These are phyloP conservation scores for Fistulifera pelliculosa DNA, from an alignment of 108 stramenopile genomes.

Conservation along the genomic window DNA sequence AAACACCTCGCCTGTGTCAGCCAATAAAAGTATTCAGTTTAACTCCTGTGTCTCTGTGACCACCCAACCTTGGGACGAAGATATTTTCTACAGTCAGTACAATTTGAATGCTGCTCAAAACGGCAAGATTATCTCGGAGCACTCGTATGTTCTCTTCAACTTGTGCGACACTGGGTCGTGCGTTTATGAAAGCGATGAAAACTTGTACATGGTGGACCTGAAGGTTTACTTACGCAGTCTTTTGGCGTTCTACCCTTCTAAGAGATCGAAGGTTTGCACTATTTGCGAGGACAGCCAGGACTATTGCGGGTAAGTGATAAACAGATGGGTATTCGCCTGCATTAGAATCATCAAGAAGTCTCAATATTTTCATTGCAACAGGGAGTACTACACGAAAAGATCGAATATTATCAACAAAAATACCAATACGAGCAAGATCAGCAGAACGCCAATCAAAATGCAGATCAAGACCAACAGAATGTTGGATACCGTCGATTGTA, in stretches of 20 bases:
- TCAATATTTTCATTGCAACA: too few species aligned
- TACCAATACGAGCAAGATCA: too few species aligned
- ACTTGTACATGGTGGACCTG: background rate
- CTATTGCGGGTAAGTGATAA: too few species aligned
- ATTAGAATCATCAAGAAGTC: too few species aligned
- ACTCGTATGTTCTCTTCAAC: constrained; percentile 32
- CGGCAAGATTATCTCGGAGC: constrained; percentile 17
- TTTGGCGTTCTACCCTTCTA: background rate
- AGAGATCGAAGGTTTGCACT: background rate
- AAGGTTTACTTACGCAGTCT: background rate
- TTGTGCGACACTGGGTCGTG: constrained; percentile 9
- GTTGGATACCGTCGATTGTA: too few species aligned
- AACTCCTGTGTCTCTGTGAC: background rate
- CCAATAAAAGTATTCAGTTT: background rate
- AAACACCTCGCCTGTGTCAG: background rate
- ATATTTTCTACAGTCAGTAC: constrained; percentile 16
- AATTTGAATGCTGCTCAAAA: constrained; percentile 15
- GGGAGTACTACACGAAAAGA: too few species aligned
- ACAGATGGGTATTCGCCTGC: too few species aligned
- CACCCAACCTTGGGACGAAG: constrained; percentile 10
- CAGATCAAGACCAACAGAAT: too few species aligned
- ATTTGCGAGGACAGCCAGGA: too few species aligned
- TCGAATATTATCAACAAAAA: too few species aligned
- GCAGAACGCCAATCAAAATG: too few species aligned
- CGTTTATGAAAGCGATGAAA: background rate